phyloP scores from a whole-genome alignment of 805 yeast genomes.

The Suhomyces canberraensis region DNA sequence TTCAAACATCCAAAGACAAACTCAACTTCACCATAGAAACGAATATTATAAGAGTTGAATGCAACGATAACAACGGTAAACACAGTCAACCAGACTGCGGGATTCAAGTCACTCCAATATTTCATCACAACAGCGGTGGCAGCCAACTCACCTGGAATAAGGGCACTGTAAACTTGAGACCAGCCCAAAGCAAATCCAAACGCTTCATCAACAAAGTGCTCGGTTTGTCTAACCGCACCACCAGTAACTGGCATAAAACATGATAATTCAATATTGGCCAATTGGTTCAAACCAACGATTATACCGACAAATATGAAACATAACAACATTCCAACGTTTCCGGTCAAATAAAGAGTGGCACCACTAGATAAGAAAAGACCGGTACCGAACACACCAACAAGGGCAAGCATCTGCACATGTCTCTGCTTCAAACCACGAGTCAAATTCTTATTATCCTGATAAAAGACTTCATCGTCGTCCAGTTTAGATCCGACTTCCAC shows the following conservation, averaged over 20 bases:
- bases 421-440: constrained; percentile 17
- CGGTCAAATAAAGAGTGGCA: constrained; percentile 37
- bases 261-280: constrained; percentile 38
- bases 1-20: constrained; percentile 25
- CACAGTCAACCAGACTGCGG: constrained; percentile 46
- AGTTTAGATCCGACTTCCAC: too few relatives aligned
- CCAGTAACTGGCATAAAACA: constrained; percentile 37
- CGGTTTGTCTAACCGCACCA: constrained; percentile 34
- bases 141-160: constrained; percentile 42
- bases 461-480: too few relatives aligned
- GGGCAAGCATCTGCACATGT: constrained; percentile 19
- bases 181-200: constrained; percentile 48
- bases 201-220: constrained; percentile 42
- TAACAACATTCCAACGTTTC: constrained; percentile 45
- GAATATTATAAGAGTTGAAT: constrained; percentile 40
- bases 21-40: constrained; percentile 29
- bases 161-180: constrained; percentile 31
- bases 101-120: constrained; percentile 44
- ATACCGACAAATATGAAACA: constrained; percentile 48
- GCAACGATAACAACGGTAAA: constrained; percentile 33
- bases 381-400: constrained; percentile 36
- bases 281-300: constrained; percentile 36
- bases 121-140: constrained; percentile 47
- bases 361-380: constrained; percentile 59
- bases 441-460: too few relatives aligned